Evolutionary conservation across 108 stramenopile genomes (phyloP).

Genomic region (Skeletonema menzelii): DNA sequence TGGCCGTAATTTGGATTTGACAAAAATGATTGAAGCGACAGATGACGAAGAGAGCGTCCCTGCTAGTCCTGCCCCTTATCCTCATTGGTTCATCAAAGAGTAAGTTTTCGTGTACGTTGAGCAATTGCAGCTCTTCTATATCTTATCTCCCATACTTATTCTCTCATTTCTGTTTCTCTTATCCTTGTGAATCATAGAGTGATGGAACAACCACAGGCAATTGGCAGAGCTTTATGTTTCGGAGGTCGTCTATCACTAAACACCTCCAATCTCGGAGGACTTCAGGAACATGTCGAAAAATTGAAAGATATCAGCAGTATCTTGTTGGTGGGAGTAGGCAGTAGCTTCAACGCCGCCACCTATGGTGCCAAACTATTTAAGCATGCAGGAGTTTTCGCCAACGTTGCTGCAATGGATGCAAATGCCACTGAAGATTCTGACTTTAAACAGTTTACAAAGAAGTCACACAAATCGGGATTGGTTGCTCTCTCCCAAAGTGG

Average conservation of each 20-base stretch:
- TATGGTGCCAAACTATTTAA: conserved; percentile 88
- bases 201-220: conserved; percentile 88
- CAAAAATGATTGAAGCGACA: conserved; percentile 33
- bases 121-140: not conserved
- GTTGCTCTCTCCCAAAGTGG: conserved; percentile 82
- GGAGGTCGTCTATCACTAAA: conserved; percentile 60
- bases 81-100: conserved; percentile 87
- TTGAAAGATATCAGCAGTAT: conserved; percentile 51
- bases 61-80: conserved; percentile 67
- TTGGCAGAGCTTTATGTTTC: conserved; percentile 73
- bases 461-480: conserved; percentile 45
- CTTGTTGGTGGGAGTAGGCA: conserved; percentile 72
- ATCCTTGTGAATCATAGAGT: conserved; percentile 51
- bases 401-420: conserved; percentile 71
- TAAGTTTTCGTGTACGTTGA: conserved; percentile 13
- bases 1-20: conserved; percentile 68
- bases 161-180: not conserved
- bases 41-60: conserved; percentile 59
- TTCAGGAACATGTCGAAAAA: conserved; percentile 53
- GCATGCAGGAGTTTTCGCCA: conserved; percentile 63
- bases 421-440: conserved; percentile 64
- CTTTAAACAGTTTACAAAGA: conserved; percentile 35
- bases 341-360: conserved; percentile 70
- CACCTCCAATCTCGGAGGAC: conserved; percentile 59
- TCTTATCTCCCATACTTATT: not conserved